Evolutionary conservation across 495 filamentous ascomycete genomes (phyloP).

Genomic region (Talaromyces ruber): DNA sequence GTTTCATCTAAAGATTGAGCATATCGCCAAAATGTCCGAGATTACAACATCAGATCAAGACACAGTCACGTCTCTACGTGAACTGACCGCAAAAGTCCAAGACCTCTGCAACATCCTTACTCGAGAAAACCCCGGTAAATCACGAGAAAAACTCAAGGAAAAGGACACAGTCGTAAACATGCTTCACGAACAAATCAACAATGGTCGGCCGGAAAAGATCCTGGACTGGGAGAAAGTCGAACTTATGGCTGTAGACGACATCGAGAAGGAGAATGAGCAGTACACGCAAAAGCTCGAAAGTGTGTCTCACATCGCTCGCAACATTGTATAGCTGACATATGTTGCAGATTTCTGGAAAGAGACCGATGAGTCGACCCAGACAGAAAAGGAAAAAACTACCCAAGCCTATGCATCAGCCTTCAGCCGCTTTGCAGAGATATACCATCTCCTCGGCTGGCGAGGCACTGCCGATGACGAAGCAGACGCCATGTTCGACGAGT

Average conservation of each 20-base stretch:
- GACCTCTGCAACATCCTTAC: no score
- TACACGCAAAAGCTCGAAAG: neutral
- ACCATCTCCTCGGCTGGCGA: slow-evolving; percentile 2
- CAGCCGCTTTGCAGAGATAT: slow-evolving; percentile 4
- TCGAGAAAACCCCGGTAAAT: neutral
- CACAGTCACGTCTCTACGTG: neutral
- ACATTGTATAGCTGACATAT: neutral
- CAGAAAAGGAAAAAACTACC: neutral
- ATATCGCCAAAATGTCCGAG: neutral
- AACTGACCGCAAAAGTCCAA: no score
- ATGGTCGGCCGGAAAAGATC: slow-evolving; percentile 1
- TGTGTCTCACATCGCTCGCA: no score
- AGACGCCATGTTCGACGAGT: slow-evolving; percentile 1
- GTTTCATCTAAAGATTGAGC: neutral
- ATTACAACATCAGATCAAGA: neutral
- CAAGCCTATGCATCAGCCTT: slow-evolving; percentile 4
- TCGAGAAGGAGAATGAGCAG: neutral
- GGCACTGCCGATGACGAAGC: neutral
- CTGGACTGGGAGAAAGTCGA: slow-evolving; percentile 2
- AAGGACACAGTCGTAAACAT: slow-evolving; percentile 55
- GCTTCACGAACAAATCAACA: slow-evolving; percentile 12
- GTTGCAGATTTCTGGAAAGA: slow-evolving; percentile 4
- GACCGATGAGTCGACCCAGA: slow-evolving; percentile 1
- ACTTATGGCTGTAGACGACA: neutral
- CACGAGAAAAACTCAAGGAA: neutral